Conservation (phyloP, 2,329 filamentous ascomycete species). For the Colletotrichum caudatum region DNA sequence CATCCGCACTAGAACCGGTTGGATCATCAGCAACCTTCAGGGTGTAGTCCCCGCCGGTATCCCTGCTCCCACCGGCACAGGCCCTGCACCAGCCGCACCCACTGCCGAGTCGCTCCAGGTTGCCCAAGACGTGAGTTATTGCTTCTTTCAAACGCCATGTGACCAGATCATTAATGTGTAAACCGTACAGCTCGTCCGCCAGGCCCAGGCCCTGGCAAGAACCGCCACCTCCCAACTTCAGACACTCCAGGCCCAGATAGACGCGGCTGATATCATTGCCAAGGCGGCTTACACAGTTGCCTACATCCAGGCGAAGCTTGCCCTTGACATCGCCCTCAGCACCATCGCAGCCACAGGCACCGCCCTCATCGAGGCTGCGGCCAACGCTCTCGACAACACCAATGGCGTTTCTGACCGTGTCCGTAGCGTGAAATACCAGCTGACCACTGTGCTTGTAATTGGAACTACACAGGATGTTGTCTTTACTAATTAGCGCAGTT, state of each 20-base stretch:
- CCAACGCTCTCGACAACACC: not conserved
- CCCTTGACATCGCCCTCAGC: not conserved
- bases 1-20: slow-evolving; percentile 12
- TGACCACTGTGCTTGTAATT: slow-evolving; percentile 5
- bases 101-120: slow-evolving; percentile 5
- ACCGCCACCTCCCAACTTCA: slow-evolving; percentile 3
- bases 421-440: not conserved
- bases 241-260: not conserved
- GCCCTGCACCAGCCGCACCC: not conserved
- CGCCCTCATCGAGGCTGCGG: not conserved
- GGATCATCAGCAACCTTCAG: not conserved
- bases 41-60: not conserved
- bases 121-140: not conserved
- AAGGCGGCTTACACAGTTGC: slow-evolving; percentile 3
- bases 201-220: slow-evolving; percentile 7
- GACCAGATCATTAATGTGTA: not conserved
- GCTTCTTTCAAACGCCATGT: not conserved
- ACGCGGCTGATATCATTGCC: not conserved
- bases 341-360: not conserved
- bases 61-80: not conserved
- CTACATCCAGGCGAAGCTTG: slow-evolving; percentile 3
- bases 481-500: not conserved
- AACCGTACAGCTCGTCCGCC: not conserved
- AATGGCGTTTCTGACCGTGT: not conserved
- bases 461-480: slow-evolving; percentile 3